These are phyloP conservation scores for carrot (Daucus carota) DNA, from an alignment of 129 eudicot species.

Conservation along the genomic window DH1_v3.0 NC_030381.2:48413001-48413500, in stretches of 20 bases:
- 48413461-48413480: constrained; percentile 88
- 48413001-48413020: background rate
- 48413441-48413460: constrained; percentile 89
- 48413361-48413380: constrained; percentile 14
- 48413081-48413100: background rate
- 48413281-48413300: constrained; percentile 79
- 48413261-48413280: constrained; percentile 69
- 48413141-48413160: constrained; percentile 53
- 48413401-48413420: constrained; percentile 95
- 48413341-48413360: background rate
- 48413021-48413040: background rate
- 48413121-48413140: constrained; percentile 11
- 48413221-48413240: constrained; percentile 74
- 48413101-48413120: constrained; percentile 1
- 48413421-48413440: constrained; percentile 89
- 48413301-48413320: constrained; percentile 96
- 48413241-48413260: constrained; percentile 63
- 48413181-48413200: constrained; percentile 72
- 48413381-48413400: constrained; percentile 62
- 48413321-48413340: constrained; percentile 40
- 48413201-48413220: constrained; percentile 93
- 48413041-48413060: background rate
- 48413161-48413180: constrained; percentile 58
- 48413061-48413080: background rate
- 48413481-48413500: constrained; percentile 69